Percentiles rank a stretch among this genome's conserved stretches.
Evolutionary conservation across 1,284 basidiomycete genomes (phyloP).

Genomic region (Microbotryomycetes sp.): DNA sequence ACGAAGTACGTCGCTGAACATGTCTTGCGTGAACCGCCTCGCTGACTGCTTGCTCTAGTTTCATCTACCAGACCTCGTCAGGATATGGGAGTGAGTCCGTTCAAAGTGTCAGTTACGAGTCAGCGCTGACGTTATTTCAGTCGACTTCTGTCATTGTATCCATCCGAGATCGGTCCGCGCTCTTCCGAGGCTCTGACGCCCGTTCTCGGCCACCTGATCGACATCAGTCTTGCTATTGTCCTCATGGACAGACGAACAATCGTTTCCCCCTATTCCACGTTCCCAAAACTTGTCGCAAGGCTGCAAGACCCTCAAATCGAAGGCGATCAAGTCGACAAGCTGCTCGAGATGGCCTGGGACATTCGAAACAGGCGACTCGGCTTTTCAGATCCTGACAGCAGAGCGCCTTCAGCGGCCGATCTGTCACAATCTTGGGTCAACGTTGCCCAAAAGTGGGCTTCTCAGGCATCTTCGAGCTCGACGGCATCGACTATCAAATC

Average conservation of each 20-base stretch:
- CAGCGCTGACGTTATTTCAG: background rate
- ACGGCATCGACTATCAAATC: slow-evolving; percentile 1
- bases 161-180: background rate
- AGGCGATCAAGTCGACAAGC: slow-evolving; percentile 18
- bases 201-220: slow-evolving; percentile 25
- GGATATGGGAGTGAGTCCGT: slow-evolving; percentile 23
- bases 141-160: slow-evolving; percentile 25
- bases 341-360: slow-evolving; percentile 20
- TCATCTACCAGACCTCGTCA: slow-evolving; percentile 22
- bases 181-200: slow-evolving; percentile 20
- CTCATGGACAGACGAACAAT: slow-evolving; percentile 14
- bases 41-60: slow-evolving; percentile 16
- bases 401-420: background rate
- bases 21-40: background rate
- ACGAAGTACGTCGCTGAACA: slow-evolving; percentile 2
- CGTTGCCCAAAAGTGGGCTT: background rate
- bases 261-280: slow-evolving; percentile 19
- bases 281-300: slow-evolving; percentile 10
- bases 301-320: slow-evolving; percentile 16
- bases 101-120: background rate
- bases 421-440: background rate
- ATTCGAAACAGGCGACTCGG: slow-evolving; percentile 22
- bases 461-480: background rate
- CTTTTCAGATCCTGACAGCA: background rate
- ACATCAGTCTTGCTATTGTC: slow-evolving; percentile 22